Conservation (phyloP, 352 stramenopile genomes). For the Pythium insidiosum region DNA sequence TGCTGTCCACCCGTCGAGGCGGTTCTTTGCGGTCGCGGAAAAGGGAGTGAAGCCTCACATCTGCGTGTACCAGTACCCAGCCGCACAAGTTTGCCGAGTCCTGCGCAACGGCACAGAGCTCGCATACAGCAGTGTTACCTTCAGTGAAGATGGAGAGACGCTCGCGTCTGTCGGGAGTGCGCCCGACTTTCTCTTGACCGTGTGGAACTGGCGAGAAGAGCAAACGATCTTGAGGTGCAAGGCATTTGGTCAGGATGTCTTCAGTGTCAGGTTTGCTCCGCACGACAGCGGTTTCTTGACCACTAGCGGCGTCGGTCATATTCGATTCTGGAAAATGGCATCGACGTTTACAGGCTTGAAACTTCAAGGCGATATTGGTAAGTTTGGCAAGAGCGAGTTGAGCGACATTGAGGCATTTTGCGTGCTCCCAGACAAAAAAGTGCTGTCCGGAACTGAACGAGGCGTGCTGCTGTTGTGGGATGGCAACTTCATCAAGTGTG, state of each 20-base stretch:
- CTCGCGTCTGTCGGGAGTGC: conserved; percentile 82
- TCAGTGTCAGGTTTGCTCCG: conserved; percentile 86
- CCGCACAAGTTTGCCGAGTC: conserved; percentile 55
- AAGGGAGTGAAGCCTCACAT: conserved; percentile 86
- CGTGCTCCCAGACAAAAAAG: conserved; percentile 92
- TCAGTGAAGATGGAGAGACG: conserved; percentile 77
- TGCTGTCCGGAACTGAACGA: conserved; percentile 82
- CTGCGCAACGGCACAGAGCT: conserved; percentile 79
- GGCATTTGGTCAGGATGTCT: conserved; percentile 93
- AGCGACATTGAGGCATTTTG: conserved; percentile 91
- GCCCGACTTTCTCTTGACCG: conserved; percentile 89
- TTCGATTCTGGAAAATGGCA: conserved; percentile 95
- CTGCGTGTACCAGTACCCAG: conserved; percentile 84
- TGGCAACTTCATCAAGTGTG: conserved; percentile 94
- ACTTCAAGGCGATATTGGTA: conserved; percentile 93
- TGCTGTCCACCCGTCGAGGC: conserved; percentile 53
- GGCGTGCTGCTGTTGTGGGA: conserved; percentile 91
- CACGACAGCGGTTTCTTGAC: conserved; percentile 86
- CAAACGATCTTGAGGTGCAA: conserved; percentile 89
- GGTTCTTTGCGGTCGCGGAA: conserved; percentile 84
- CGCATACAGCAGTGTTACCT: conserved; percentile 67
- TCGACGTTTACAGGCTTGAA: conserved; percentile 95
- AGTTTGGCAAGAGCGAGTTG: conserved; percentile 94
- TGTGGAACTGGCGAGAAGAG: conserved; percentile 91
- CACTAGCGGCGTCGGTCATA: conserved; percentile 90